Percentiles rank a stretch among this genome's conserved stretches.
Conservation (phyloP, 108 stramenopile genomes). For the Craspedostauros australis region DNA sequence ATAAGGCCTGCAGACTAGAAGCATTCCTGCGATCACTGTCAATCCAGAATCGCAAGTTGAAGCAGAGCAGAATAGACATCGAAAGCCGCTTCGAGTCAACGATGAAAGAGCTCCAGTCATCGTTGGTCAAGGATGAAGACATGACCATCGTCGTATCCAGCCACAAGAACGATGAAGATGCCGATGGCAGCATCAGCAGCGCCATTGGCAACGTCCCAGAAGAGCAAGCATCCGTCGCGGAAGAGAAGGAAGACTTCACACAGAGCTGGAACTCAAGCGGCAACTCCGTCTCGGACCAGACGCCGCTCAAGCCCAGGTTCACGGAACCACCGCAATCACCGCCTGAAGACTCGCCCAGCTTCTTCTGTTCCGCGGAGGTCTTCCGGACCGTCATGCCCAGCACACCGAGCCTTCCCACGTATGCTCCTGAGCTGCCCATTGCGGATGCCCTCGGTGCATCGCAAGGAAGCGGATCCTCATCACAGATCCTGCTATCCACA, state of each 20-base stretch:
- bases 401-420: too few relatives aligned
- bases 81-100: constrained; percentile 62
- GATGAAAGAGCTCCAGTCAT: constrained; percentile 66
- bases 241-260: background rate
- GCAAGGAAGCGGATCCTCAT: too few relatives aligned
- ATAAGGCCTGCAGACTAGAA: constrained; percentile 72
- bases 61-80: constrained; percentile 55
- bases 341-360: constrained; percentile 6
- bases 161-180: constrained; percentile 14
- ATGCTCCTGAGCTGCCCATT: too few relatives aligned
- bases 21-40: constrained; percentile 60
- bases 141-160: constrained; percentile 47
- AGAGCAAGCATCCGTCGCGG: background rate
- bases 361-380: constrained; percentile 26
- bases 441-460: too few relatives aligned
- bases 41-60: constrained; percentile 38
- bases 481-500: too few relatives aligned
- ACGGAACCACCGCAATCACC: constrained; percentile 22
- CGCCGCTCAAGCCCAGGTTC: constrained; percentile 24
- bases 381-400: constrained; percentile 25
- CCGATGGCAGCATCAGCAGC: too few relatives aligned
- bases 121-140: constrained; percentile 68
- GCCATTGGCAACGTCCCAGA: too few relatives aligned
- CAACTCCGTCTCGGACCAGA: constrained; percentile 15
- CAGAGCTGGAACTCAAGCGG: constrained; percentile 4